Percentiles rank a stretch among this genome's conserved stretches.
Conservation (phyloP, 2,329 filamentous ascomycete species). For the Bertia moriformis region DNA sequence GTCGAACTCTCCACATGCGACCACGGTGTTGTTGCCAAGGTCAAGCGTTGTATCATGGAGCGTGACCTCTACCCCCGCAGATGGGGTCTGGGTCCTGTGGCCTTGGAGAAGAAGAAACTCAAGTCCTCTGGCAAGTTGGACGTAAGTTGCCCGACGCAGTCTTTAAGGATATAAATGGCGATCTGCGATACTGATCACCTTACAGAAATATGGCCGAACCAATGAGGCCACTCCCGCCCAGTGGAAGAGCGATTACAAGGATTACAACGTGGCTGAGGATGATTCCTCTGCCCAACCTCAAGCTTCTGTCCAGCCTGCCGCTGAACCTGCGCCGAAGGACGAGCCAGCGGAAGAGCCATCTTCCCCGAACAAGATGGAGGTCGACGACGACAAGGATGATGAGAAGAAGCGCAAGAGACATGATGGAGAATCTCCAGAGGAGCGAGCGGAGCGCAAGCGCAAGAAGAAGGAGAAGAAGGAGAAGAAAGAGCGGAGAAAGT, state of each 20-base stretch:
- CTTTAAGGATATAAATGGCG: no score
- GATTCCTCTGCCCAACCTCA: conserved; percentile 22
- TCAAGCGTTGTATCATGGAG: conserved; percentile 99
- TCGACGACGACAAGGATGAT: conserved; percentile 46
- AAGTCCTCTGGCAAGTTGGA: conserved; percentile 96
- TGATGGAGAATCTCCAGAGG: conserved; percentile 60
- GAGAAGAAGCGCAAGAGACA: conserved; percentile 76
- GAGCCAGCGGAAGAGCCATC: conserved; percentile 20
- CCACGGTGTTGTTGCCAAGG: conserved; percentile 93
- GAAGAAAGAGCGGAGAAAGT: conserved; percentile 19
- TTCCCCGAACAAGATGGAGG: conserved; percentile 20
- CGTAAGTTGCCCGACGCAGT: conserved; percentile 9
- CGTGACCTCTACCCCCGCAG: conserved; percentile 89
- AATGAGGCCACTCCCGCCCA: conserved; percentile 89
- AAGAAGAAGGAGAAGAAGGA: conserved; percentile 47
- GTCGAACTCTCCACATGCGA: conserved; percentile 94
- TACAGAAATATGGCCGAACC: conserved; percentile 67
- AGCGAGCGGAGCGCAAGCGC: conserved; percentile 46
- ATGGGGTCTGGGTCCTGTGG: conserved; percentile 91
- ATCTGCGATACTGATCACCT: no score
- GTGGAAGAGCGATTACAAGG: conserved; percentile 87
- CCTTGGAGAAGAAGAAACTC: conserved; percentile 98
- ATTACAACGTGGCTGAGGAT: conserved; percentile 52
- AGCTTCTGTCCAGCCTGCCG: conserved; percentile 26
- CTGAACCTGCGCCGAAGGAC: conserved; percentile 23